These are phyloP conservation scores for Coleophoma eucalyptorum DNA, from an alignment of 2,329 filamentous ascomycete genomes.

Conservation along the genomic window DNA sequence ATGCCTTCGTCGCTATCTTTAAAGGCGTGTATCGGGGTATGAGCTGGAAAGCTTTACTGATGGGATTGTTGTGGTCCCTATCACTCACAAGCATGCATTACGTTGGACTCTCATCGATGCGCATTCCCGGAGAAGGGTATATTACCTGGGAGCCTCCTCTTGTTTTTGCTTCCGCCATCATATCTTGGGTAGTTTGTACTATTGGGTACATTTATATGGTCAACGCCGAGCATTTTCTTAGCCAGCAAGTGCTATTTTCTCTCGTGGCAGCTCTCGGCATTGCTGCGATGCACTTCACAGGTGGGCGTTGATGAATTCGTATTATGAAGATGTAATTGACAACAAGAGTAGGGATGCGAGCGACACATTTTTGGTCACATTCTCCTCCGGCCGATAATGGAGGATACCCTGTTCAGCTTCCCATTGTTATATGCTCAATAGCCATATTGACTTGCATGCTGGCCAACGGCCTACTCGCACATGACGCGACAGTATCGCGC, in stretches of 20 bases:
- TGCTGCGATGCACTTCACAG: conserved; percentile 30
- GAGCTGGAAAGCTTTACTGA: conserved; percentile 1
- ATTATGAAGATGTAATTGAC: not conserved
- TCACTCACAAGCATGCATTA: conserved; percentile 31
- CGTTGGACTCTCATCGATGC: conserved; percentile 23
- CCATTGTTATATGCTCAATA: conserved; percentile 25
- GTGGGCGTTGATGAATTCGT: conserved; percentile 3
- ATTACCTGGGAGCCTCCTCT: conserved; percentile 19
- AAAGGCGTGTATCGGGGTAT: conserved; percentile 3
- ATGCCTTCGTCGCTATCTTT: conserved; percentile 5
- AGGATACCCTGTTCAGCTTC: conserved; percentile 28
- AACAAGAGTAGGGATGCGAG: conserved; percentile 20
- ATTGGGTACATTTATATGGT: conserved; percentile 28
- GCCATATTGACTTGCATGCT: conserved; percentile 29
- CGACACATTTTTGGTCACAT: conserved; percentile 26
- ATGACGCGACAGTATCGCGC: conserved; percentile 26
- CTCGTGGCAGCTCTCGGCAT: conserved; percentile 27
- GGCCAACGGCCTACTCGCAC: conserved; percentile 29
- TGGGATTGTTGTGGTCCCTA: conserved; percentile 26
- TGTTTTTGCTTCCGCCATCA: conserved; percentile 25
- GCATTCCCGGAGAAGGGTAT: conserved; percentile 25
- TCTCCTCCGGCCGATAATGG: conserved; percentile 15
- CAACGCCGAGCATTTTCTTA: conserved; percentile 27
- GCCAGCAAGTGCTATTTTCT: conserved; percentile 27
- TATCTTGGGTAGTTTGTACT: conserved; percentile 29